phyloP scores from a whole-genome alignment of 306 rosid genomes.

The Phaseolus lunatus region DNA sequence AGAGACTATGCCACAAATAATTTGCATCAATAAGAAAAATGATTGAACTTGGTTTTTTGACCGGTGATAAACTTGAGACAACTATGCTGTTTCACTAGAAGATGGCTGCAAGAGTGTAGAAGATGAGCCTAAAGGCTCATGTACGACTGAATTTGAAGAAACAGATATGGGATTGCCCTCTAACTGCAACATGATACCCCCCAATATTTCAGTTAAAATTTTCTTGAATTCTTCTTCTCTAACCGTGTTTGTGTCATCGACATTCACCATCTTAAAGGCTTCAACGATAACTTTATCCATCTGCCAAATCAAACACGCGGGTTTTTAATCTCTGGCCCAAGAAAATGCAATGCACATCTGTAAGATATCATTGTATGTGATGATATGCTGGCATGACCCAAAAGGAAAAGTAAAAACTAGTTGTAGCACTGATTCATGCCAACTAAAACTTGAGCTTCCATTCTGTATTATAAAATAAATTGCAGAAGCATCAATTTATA shows the following conservation, averaged over 20 bases:
- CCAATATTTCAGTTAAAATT: constrained; percentile 65
- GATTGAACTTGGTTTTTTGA: constrained; percentile 37
- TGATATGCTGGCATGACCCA: neutral
- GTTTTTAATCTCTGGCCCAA: constrained; percentile 1
- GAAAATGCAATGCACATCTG: neutral
- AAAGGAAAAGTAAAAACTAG: neutral
- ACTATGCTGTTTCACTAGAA: constrained; percentile 47
- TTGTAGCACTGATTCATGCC: neutral
- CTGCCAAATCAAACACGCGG: constrained; percentile 52
- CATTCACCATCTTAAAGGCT: constrained; percentile 60
- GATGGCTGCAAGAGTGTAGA: constrained; percentile 76
- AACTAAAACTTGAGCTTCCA: neutral
- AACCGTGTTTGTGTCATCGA: constrained; percentile 64
- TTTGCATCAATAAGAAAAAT: constrained; percentile 36
- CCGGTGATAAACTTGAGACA: constrained; percentile 24
- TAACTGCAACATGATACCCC: constrained; percentile 76
- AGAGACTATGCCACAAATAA: constrained; percentile 40
- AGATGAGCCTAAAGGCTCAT: constrained; percentile 78
- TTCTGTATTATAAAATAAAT: neutral
- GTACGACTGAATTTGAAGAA: constrained; percentile 87
- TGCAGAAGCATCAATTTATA: neutral
- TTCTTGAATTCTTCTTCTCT: constrained; percentile 95
- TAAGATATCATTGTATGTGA: constrained; percentile 18
- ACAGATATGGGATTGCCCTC: constrained; percentile 75
- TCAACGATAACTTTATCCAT: constrained; percentile 74